Evolutionary conservation across 345 rosid species (phyloP), one percentile per base, ranked within the genome.

Genomic region (Psidium friedrichsthalianum): DNA sequence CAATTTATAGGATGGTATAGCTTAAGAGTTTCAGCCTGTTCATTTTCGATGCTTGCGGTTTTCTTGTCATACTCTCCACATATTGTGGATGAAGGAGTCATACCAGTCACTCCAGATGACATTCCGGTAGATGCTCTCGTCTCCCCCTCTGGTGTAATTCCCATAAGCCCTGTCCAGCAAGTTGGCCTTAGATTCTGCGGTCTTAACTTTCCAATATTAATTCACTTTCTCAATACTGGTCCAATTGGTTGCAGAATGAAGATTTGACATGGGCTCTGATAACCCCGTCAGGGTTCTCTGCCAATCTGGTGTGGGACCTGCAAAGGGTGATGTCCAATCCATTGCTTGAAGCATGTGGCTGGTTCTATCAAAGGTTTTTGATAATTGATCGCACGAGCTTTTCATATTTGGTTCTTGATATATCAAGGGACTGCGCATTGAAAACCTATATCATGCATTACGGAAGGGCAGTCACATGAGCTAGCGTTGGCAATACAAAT

Each of bases 21-120:
- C 52, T 57, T 44, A 49, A 82, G 47, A 29, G 52, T 85, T 74
- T 58, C 0, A 6, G 21, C 42, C 55, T 54, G 25, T 55, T 76
- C 32, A n/a, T 21, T 56, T 51, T 82, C 36, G 24, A 54, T 52
- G 64, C 69, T 32, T 90, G 93, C 93, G 95, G 99, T 94, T 90
- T 98, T 96, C 55, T 93, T 97, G 84, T 95, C 99, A 83, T 97
- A 96, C 87, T 96, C 98, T n/a, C 74, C 89, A 83, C 99, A 97
- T 90, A 93, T 96, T 85, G 82, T 95, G 87, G 96, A 97, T 85
- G 95, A 93, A 27, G 96, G 89, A 88, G 84, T 86, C 84, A 89
- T 97, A 88, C 92, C 98, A 40, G 78, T 93, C 53, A 93, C 98
- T 84, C 85, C 90, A 20, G 85, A 88, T 56, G 98, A 97, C 88